These are phyloP conservation scores for Andrographis paniculata DNA, from an alignment of 305 asterid genomes.

Conservation along the genomic window DNA sequence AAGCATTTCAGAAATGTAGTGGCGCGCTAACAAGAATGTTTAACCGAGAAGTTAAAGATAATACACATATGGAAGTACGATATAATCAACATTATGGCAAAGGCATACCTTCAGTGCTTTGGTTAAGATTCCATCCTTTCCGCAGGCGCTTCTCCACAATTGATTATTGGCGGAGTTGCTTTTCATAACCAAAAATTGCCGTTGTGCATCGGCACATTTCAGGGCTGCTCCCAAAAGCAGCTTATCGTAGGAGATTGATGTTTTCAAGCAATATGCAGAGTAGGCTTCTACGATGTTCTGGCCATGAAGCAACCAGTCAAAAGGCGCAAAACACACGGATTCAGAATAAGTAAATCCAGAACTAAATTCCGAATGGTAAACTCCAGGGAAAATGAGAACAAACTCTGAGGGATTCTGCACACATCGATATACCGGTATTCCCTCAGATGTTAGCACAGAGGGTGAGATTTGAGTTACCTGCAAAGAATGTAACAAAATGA, in stretches of 20 bases:
- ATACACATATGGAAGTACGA: constrained; percentile 13
- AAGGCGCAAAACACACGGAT: constrained; percentile 61
- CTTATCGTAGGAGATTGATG: constrained; percentile 67
- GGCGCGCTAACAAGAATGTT: too few species aligned
- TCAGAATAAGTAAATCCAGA: constrained; percentile 81
- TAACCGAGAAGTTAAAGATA: neutral
- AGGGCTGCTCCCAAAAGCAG: constrained; percentile 60
- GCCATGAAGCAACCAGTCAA: constrained; percentile 85
- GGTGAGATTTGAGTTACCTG: constrained; percentile 76
- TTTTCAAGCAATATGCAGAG: constrained; percentile 37
- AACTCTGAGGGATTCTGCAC: constrained; percentile 62
- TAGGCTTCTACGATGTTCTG: constrained; percentile 50
- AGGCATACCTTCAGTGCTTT: constrained; percentile 58
- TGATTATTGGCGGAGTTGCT: constrained; percentile 20
- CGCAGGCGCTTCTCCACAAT: constrained; percentile 37
- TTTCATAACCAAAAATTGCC: constrained; percentile 30
- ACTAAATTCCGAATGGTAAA: constrained; percentile 58
- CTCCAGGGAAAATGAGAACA: constrained; percentile 64
- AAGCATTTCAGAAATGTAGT: too few species aligned
- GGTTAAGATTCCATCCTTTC: constrained; percentile 50
- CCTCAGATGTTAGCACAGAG: constrained; percentile 48
- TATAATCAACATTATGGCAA: too few species aligned
- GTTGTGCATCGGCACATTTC: constrained; percentile 42
- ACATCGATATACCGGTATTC: constrained; percentile 78
- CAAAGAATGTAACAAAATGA: too few species aligned